Percentiles rank a stretch among this genome's conserved stretches.
Conservation (phyloP, 1,139 yeast species). For the Taphrina betulina region DNA sequence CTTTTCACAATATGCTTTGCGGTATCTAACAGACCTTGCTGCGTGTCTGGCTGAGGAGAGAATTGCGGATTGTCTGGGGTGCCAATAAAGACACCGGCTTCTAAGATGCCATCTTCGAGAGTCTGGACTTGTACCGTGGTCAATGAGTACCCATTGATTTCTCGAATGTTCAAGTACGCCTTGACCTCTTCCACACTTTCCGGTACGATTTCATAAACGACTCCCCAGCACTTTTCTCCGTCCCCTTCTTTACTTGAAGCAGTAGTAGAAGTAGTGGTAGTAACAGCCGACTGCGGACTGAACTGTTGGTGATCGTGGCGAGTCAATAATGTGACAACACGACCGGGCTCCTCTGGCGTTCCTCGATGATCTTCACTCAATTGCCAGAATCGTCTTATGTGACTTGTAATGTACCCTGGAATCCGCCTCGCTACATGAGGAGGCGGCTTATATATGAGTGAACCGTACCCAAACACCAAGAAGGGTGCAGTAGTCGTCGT, state of each 20-base stretch:
- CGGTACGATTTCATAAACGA: conserved; percentile 77
- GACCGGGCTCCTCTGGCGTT: conserved; percentile 76
- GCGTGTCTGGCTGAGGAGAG: conserved; percentile 67
- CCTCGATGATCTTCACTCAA: conserved; percentile 72
- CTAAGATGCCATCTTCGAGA: conserved; percentile 50
- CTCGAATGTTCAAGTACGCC: conserved; percentile 73
- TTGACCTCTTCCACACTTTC: conserved; percentile 60
- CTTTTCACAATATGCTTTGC: conserved; percentile 60
- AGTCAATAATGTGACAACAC: conserved; percentile 76
- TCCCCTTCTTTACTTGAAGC: conserved; percentile 36
- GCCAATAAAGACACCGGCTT: conserved; percentile 79
- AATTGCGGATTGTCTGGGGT: conserved; percentile 77
- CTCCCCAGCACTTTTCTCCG: conserved; percentile 66
- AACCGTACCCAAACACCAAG: conserved; percentile 77
- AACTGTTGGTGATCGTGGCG: conserved; percentile 59
- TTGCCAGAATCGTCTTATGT: conserved; percentile 85
- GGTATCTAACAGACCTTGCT: conserved; percentile 48
- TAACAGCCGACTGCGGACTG: not conserved
- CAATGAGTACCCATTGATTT: conserved; percentile 81
- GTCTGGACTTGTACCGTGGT: conserved; percentile 65
- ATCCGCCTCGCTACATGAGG: conserved; percentile 63
- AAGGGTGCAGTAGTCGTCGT: conserved; percentile 1
- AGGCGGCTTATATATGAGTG: conserved; percentile 87
- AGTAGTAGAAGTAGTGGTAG: conserved; percentile 40
- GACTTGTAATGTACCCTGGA: conserved; percentile 75